Conservation (phyloP, 2,329 filamentous ascomycete genomes). For the Orbilia blumenaviensis region DNA sequence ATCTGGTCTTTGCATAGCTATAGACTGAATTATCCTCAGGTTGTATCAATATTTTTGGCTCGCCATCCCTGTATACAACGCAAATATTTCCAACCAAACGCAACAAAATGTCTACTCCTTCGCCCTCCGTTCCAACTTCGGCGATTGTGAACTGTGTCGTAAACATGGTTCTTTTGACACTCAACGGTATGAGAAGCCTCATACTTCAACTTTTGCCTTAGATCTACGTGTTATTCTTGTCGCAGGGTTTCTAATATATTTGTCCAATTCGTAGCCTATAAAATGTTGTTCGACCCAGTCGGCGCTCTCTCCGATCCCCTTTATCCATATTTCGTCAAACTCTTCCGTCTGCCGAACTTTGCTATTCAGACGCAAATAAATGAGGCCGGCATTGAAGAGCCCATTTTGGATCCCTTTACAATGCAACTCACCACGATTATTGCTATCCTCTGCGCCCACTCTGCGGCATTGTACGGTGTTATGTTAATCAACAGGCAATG, state of each 20-base stretch:
- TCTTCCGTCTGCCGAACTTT: constrained; percentile 42
- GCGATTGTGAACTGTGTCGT: constrained; percentile 49
- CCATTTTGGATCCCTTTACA: constrained; percentile 28
- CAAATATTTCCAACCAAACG: constrained; percentile 23
- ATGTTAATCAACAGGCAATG: constrained; percentile 41
- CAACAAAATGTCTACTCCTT: constrained; percentile 12
- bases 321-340: constrained; percentile 47
- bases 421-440: constrained; percentile 47
- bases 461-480: constrained; percentile 36
- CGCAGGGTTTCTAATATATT: neutral
- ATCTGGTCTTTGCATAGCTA: too few relatives aligned
- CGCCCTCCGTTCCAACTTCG: constrained; percentile 46
- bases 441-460: constrained; percentile 48
- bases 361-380: constrained; percentile 29
- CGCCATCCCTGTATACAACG: neutral
- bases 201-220: neutral
- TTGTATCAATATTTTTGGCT: neutral
- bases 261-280: constrained; percentile 32
- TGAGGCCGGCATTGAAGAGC: constrained; percentile 23
- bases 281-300: constrained; percentile 47
- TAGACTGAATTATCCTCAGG: too few relatives aligned
- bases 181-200: constrained; percentile 25
- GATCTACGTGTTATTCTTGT: neutral
- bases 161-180: constrained; percentile 34
- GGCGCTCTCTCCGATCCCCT: constrained; percentile 39